Base-by-base conservation (phyloP, 768 basidiomycete species). In the Pisolithus microcarpus region DNA sequence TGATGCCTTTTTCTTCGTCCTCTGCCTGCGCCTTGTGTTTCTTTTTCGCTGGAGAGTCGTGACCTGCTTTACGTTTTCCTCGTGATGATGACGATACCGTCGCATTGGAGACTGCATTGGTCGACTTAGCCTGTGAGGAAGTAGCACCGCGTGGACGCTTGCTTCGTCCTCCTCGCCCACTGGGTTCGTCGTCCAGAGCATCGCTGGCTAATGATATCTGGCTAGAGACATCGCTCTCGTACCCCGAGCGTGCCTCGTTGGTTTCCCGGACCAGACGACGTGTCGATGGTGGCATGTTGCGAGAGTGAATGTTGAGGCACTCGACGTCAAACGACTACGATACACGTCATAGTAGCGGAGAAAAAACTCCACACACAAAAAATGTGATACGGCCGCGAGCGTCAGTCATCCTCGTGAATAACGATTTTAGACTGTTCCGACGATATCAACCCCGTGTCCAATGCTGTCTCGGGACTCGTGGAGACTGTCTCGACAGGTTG, bases 331-430 rank as follows among this genome's bases (percentile, higher is more conserved):
- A 26, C 26, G 1, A 7, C 5, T 38, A 38, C 19, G 7, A 40
- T 19, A 18, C 11, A 40, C 39, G 39, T 40, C 21, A 40, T 40
- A 11, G n/a, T n/a, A n/a, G n/a, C n/a, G n/a, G n/a, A n/a, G 21
- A 23, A 4, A 23, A 23, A 23, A 1, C 21, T 23, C 21, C 21
- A 23, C 21, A 23, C 21, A 23, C 21, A 23, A 23, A 23, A 23
- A 23, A 23, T 23, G 21, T 4, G 26, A 47, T 10, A 47, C 21
- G 46, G 19, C 10, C 18, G 16, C 15, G 44, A 46, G 4, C 15
- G 13, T 65, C 57, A 79, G 47, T 78, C 74, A 49, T 80, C 78
- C 52, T 80, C 79, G 53, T 79, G 75, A 47, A 81, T 76, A 2
- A 55, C 63, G 50, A 81, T 74, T 42, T 63, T 70, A 23, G 21